Conservation (phyloP, 345 rosid genomes). For the Rhodamnia argentea region DNA sequence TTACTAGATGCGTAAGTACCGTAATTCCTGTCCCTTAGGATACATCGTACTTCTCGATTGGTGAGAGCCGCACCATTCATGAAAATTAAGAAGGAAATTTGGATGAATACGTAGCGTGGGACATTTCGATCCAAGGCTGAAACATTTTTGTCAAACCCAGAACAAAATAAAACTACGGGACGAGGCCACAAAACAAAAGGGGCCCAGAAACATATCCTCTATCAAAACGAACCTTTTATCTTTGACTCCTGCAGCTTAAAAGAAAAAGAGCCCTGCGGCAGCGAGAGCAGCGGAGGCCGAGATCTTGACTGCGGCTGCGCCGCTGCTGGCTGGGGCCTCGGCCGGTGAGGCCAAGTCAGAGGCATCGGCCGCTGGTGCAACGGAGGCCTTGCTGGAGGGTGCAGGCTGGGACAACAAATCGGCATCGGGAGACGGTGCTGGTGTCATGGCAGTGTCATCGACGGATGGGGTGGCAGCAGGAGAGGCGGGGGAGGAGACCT, state of each 20-base stretch:
- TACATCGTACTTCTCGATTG: too few relatives aligned
- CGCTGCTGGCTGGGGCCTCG: neutral
- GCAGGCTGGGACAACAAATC: neutral
- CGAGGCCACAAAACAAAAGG: neutral
- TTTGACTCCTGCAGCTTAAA: neutral
- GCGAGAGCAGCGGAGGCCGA: neutral
- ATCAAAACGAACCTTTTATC: neutral
- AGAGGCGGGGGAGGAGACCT: neutral
- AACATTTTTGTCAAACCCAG: neutral
- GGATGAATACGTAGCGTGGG: neutral
- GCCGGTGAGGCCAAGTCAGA: neutral
- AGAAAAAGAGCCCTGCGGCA: neutral
- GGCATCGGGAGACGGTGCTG: neutral
- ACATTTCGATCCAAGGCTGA: neutral
- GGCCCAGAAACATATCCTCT: neutral
- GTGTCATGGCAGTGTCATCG: neutral
- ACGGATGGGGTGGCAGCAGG: neutral
- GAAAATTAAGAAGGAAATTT: neutral
- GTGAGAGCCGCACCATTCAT: too few relatives aligned
- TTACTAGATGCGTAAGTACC: too few relatives aligned
- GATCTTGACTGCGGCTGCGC: neutral
- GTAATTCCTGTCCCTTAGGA: too few relatives aligned
- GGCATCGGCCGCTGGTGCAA: neutral
- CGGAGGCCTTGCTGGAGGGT: neutral
- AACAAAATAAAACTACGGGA: neutral